Evolutionary conservation across 1,284 basidiomycete species (phyloP), one percentile per base, ranked within the genome.

Genomic region (Microbotryomycetes sp.): DNA sequence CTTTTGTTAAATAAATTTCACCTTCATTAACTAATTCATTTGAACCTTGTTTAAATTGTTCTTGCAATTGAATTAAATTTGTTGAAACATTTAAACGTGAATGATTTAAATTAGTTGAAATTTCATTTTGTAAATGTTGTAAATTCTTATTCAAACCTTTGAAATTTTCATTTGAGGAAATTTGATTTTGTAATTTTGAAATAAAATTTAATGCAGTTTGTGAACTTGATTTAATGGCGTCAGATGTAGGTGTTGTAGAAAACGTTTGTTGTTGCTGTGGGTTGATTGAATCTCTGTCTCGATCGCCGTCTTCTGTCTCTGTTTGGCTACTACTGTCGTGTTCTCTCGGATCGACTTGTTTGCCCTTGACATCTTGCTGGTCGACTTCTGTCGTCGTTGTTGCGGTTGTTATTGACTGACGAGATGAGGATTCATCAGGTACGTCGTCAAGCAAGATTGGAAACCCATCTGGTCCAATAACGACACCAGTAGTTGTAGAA

Each of bases 181-280:
- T 45, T 50, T 59, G 60, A n/a, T 30, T 25, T 26, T 64, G 63
- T 6, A 69, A n/a, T 29, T 52, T 54, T 31, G 57, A n/a, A 56
- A 71, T 67, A 63, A 72, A 72, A 7, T 65, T 69, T 3, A 67
- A 51, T 3, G 71, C 70, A 5, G 62, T 62, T 6, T 64, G 60
- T 2, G 61, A 56, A 15, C 66, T 64, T 2, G 62, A 51, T 25
- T 42, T 42, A 9, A 19, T 19, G 12, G 36, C 36, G 36, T 42
- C 36, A 12, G 36, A 50, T n/a, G n/a, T 29, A 6, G 46, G 30
- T 46, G 60, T 36, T 28, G 42, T 51, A 48, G 30, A 51, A 3
- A 19, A 54, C 49, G 36, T 42, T 30, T 7, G 54, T 22, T 2
- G 29, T 19, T 9, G 23, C 9, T 16, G 23, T 15, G n/a, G 16